Percentiles rank a stretch among this genome's conserved stretches.
phyloP scores from a whole-genome alignment of 2,329 filamentous ascomycete species.

The Colletotrichum kahawae region DNA sequence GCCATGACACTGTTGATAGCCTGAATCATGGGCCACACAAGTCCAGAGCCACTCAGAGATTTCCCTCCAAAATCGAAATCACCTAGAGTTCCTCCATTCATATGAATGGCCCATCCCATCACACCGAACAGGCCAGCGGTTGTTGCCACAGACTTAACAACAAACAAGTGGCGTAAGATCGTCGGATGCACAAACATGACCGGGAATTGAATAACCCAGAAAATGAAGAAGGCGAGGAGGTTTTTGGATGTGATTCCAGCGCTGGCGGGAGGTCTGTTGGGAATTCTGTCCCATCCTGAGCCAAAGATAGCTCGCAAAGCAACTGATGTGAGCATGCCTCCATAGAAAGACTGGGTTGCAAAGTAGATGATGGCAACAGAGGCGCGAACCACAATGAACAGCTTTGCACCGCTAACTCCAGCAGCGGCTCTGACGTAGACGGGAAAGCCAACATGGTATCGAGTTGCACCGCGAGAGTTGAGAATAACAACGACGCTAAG shows the following conservation, averaged over 20 bases:
- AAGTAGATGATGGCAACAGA: constrained; percentile 43
- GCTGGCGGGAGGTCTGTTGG: constrained; percentile 39
- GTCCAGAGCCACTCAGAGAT: constrained; percentile 23
- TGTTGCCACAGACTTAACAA: constrained; percentile 45
- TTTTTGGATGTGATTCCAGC: constrained; percentile 55
- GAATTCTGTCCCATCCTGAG: constrained; percentile 34
- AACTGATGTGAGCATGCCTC: constrained; percentile 34
- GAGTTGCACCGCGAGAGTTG: constrained; percentile 36
- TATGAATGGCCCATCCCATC: constrained; percentile 59
- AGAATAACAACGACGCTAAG: constrained; percentile 36
- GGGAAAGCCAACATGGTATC: constrained; percentile 40
- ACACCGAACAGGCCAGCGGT: constrained; percentile 40
- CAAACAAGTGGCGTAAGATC: constrained; percentile 50
- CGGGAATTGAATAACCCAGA: constrained; percentile 58
- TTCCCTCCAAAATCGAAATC: constrained; percentile 20
- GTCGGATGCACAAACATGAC: constrained; percentile 53
- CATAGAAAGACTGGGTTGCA: constrained; percentile 39
- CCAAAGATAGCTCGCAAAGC: constrained; percentile 44
- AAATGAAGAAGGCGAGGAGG: constrained; percentile 58
- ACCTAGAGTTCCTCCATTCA: constrained; percentile 40
- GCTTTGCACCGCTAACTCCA: constrained; percentile 40
- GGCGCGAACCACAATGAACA: constrained; percentile 40
- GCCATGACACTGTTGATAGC: constrained; percentile 47
- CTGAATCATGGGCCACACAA: constrained; percentile 42
- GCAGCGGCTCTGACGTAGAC: constrained; percentile 36